Evolutionary conservation across 1,284 basidiomycete genomes (phyloP).

Genomic region (Heterobasidion irregulare): DNA sequence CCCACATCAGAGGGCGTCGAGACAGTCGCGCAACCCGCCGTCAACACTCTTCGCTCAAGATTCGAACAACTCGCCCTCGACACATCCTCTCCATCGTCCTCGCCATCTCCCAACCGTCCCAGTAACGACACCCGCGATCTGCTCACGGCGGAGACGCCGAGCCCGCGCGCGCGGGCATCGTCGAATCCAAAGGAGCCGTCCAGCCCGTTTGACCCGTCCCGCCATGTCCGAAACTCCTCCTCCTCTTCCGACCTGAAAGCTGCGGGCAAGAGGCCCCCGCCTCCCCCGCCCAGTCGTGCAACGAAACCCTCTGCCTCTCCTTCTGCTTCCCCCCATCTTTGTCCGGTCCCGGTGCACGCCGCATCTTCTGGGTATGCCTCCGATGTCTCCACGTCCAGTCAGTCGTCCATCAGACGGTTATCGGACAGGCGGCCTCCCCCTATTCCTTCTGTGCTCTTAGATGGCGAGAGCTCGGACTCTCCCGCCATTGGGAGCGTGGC

Average conservation of each 20-base stretch:
- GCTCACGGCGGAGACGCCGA: constrained; percentile 21
- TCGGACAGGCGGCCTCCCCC: constrained; percentile 20
- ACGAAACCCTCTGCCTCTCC: constrained; percentile 31
- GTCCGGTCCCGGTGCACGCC: constrained; percentile 31
- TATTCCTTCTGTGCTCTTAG: constrained; percentile 13
- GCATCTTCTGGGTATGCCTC: constrained; percentile 6
- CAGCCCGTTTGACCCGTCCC: constrained; percentile 9
- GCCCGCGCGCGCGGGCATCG: constrained; percentile 30
- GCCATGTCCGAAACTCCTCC: constrained; percentile 31
- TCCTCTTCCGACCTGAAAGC: constrained; percentile 46
- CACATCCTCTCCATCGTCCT: constrained; percentile 9
- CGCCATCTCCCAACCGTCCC: constrained; percentile 5
- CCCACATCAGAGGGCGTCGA: constrained; percentile 24
- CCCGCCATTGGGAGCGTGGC: constrained; percentile 24
- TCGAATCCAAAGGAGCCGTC: constrained; percentile 23
- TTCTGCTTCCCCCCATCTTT: constrained; percentile 31
- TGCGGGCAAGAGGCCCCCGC: constrained; percentile 41
- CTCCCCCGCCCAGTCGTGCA: constrained; percentile 42
- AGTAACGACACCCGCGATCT: constrained; percentile 10
- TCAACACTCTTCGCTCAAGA: constrained; percentile 56
- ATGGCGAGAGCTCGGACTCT: constrained; percentile 8
- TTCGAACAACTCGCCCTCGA: constrained; percentile 52
- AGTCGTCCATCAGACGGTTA: constrained; percentile 13
- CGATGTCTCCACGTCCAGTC: constrained; percentile 14
- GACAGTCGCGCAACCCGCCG: constrained; percentile 45